These are phyloP conservation scores for Solanum habrochaites DNA, from an alignment of 257 asterid genomes.

Conservation along the genomic window DNA sequence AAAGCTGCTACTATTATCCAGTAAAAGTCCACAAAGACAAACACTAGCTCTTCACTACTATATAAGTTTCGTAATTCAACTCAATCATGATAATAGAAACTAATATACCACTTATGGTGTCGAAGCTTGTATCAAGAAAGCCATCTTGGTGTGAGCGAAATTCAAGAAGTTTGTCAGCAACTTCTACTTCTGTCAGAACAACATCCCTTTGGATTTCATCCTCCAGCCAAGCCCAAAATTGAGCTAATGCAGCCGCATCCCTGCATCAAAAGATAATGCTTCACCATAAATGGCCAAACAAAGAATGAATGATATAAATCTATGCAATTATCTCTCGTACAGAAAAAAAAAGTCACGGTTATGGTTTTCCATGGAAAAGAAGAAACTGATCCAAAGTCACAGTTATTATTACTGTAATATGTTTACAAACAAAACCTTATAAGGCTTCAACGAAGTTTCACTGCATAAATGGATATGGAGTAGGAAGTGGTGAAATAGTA, in stretches of 20 bases:
- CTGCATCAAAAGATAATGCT: slow-evolving; percentile 21
- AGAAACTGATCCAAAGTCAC: background rate
- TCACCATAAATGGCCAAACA: background rate
- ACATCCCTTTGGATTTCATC: slow-evolving; percentile 47
- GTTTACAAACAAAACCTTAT: background rate
- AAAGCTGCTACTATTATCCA: background rate
- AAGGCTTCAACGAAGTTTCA: background rate
- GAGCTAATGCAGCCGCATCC: slow-evolving; percentile 95
- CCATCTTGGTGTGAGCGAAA: slow-evolving; percentile 86
- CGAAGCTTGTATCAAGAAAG: slow-evolving; percentile 85
- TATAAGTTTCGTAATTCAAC: background rate
- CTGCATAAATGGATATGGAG: background rate
- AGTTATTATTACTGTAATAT: background rate
- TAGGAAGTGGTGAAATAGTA: background rate
- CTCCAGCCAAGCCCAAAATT: slow-evolving; percentile 96
- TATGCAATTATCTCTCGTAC: background rate
- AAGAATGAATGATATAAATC: background rate
- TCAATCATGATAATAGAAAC: slow-evolving; percentile 3
- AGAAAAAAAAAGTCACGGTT: background rate
- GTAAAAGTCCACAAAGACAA: background rate
- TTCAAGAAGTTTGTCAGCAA: slow-evolving; percentile 69
- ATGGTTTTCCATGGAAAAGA: background rate
- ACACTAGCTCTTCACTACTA: background rate
- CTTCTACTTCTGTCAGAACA: slow-evolving; percentile 73
- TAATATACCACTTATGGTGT: slow-evolving; percentile 86